Evolutionary conservation across 176 grass and related monocot species (phyloP), one percentile per base, ranked within the genome.

Genomic region (Aechmea fasciata): DNA sequence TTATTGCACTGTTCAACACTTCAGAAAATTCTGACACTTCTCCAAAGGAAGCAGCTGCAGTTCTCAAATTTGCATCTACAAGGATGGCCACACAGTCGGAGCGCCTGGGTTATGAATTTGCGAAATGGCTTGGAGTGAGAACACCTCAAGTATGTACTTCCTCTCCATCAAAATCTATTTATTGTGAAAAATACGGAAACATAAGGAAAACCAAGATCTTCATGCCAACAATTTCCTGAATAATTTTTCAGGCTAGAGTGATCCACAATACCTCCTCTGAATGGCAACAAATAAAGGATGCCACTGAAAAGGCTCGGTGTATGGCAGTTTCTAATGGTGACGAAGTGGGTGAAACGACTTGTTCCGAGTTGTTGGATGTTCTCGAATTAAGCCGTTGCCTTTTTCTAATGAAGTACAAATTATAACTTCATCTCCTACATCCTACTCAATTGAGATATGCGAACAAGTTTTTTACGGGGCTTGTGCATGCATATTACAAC

Each of bases 61-160:
- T 96, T n/a, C 89, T 96, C 63, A 96, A 96, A 84, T 91, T 96
- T 68, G 83, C 88, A 69, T 85, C 88, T 71, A 92, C 92, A 48
- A 91, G 92, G 75, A 96, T 96, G 92, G 88, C 92, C 63, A 96
- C 92, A 50, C 92, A 96, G 70, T 96, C 92, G 22, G 92, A 92
- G 77, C 84, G 92, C 62, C 80, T 96, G 50, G 92, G 92, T 10
- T 89, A 96, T 66, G 88, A 96, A 85, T 83, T 96, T 47, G 92
- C 92, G 24, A 96, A 84, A 89, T 92, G 86, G 88, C 83, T 96
- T 61, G 75, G 88, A 64, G 85, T 96, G 57, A 85, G 81, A 71
- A 89, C 92, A 63, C 92, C 92, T 76, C 92, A 92, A 86, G 92
- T 96, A 70, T 71, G 72, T 75, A 65, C 28, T 55, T 74, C 23